These are phyloP conservation scores for Calophaca sinica DNA, from an alignment of 306 rosid species.

Conservation along the genomic window DNA sequence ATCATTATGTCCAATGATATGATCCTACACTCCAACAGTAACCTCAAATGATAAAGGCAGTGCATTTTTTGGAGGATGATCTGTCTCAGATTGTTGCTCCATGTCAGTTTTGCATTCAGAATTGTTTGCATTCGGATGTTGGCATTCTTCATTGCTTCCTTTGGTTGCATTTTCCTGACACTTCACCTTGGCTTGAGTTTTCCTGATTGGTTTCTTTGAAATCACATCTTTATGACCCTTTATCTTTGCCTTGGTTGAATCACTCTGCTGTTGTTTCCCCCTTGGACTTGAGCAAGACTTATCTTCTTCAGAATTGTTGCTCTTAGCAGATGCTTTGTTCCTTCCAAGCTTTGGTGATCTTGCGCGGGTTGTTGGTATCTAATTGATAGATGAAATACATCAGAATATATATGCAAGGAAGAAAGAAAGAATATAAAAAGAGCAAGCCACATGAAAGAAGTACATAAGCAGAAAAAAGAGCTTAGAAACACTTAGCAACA, in stretches of 20 bases:
- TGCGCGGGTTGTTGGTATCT: constrained; percentile 92
- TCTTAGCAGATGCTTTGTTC: constrained; percentile 54
- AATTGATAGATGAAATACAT: constrained; percentile 30
- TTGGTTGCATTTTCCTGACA: constrained; percentile 54
- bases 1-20: constrained; percentile 27
- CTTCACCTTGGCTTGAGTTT: constrained; percentile 56
- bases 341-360: constrained; percentile 97
- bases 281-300: constrained; percentile 55
- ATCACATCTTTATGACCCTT: constrained; percentile 57
- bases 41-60: constrained; percentile 64
- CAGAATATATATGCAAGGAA: background rate
- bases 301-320: constrained; percentile 56
- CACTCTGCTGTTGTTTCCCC: constrained; percentile 56
- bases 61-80: constrained; percentile 46
- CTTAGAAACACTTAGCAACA: too few relatives aligned
- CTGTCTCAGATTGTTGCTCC: constrained; percentile 46
- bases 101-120: constrained; percentile 43
- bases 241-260: constrained; percentile 49
- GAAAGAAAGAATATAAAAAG: background rate
- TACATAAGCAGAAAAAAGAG: too few relatives aligned
- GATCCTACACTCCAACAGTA: constrained; percentile 59
- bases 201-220: constrained; percentile 62
- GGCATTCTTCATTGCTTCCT: constrained; percentile 52
- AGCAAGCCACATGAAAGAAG: too few relatives aligned
- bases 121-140: constrained; percentile 37